Percentiles rank a stretch among this genome's conserved stretches.
phyloP scores from a whole-genome alignment of 257 asterid species.

The Cordia subcordata region DNA sequence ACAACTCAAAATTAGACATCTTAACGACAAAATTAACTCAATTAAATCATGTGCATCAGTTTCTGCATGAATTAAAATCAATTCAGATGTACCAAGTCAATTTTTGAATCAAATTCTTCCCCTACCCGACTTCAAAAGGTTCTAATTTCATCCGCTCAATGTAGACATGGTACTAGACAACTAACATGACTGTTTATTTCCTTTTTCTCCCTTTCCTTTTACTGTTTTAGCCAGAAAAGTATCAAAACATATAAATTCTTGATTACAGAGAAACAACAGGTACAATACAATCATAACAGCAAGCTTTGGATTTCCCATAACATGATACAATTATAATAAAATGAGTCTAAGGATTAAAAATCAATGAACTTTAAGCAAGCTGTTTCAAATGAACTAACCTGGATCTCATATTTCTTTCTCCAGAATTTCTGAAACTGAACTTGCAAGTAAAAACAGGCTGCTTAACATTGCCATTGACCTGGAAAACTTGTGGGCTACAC shows the following conservation, averaged over 20 bases:
- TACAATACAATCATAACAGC: too few relatives aligned
- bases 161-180: not conserved
- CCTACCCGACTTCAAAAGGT: too few relatives aligned
- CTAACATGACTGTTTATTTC: not conserved
- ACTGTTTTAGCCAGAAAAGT: too few relatives aligned
- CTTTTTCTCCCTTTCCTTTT: not conserved
- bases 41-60: not conserved
- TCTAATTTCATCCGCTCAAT: too few relatives aligned
- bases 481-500: slow-evolving; percentile 97
- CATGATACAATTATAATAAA: not conserved
- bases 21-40: not conserved
- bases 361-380: not conserved
- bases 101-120: not conserved
- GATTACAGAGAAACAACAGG: too few relatives aligned
- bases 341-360: not conserved
- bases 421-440: slow-evolving; percentile 63
- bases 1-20: slow-evolving; percentile 13
- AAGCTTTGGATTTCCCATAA: too few relatives aligned
- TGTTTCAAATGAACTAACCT: slow-evolving; percentile 39
- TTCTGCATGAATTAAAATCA: too few relatives aligned
- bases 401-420: slow-evolving; percentile 69
- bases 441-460: slow-evolving; percentile 97
- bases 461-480: slow-evolving; percentile 79
- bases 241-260: too few relatives aligned
- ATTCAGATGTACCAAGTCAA: too few relatives aligned